Evolutionary conservation across 164 flowering plant species (phyloP), one percentile per base, ranked within the genome.

Genomic region (Cinnamomum micranthum): DNA sequence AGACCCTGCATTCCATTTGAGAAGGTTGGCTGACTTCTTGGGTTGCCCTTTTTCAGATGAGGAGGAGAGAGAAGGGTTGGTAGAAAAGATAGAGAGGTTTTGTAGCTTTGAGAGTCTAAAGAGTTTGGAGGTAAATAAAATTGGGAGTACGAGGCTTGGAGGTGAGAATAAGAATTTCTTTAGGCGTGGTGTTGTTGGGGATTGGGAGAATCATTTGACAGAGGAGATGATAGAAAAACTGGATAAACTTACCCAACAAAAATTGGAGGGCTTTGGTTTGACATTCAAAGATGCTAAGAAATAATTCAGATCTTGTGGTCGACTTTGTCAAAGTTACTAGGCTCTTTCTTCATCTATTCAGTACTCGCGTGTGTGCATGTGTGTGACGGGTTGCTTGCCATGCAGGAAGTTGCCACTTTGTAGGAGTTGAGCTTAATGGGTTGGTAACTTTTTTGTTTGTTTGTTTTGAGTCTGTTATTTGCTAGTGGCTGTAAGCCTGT

Each of bases 21-120:
- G 68, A 13, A 74, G 65, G 51, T 2, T 67, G 51, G 76, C 76
- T 7, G 65, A 68, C 47, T 74, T 74, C 50, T 23, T 74, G 33
- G 76, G 71, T n/a, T 55, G 12, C 50, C 71, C 76, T 12, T 50
- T 68, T 24, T 27, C 75, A 4, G 5, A 4, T 33, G 59, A 65
- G 24, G 75, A 73, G n/a, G 69, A 64, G 68, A 41, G 23, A 4
- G 58, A 73, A n/a, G 59, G 69, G 35, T 11, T 23, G 20, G 68
- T 73, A 35, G 71, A 74, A 2, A 13, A 66, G 24, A 74, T 74
- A 0, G 3, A 17, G 13, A 74, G 24, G 51, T 4, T 67, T 20
- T 74, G 76, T 33, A 74, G 71, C 17, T 74, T 74, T 50, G 63
- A 66, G 25, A 68, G 17, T 2, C 15, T 51, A 50, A 66, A 25